phyloP scores from a whole-genome alignment of 2,329 filamentous ascomycete genomes.

The Triangularia verruculosa region DNA sequence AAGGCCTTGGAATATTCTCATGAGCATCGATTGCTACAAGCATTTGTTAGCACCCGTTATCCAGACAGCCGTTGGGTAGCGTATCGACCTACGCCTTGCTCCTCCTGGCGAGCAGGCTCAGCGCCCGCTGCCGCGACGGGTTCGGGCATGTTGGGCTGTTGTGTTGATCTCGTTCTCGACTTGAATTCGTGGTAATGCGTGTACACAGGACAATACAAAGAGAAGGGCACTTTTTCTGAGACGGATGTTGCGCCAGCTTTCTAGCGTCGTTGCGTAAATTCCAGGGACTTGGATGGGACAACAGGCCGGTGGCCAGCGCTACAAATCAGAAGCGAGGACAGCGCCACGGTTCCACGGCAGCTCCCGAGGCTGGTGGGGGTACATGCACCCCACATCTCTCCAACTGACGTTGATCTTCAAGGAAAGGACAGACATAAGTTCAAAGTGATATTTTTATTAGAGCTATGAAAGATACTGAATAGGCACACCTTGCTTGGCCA shows the following conservation, averaged over 20 bases:
- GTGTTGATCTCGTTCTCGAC: not conserved
- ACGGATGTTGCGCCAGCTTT: not conserved
- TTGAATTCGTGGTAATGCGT: not conserved
- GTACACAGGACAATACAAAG: not conserved
- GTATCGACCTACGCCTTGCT: constrained; percentile 32
- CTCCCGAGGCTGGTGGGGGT: not conserved
- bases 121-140: constrained; percentile 30
- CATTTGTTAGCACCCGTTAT: constrained; percentile 12
- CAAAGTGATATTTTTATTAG: not conserved
- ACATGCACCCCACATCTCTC: not conserved
- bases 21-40: constrained; percentile 38
- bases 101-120: constrained; percentile 32
- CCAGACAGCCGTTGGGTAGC: not conserved
- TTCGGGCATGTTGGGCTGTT: constrained; percentile 35
- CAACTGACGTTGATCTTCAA: not conserved
- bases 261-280: not conserved
- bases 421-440: not conserved
- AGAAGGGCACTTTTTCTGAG: not conserved
- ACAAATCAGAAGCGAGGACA: not conserved
- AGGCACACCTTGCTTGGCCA: not conserved
- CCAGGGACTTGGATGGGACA: not conserved
- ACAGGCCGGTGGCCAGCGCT: not conserved
- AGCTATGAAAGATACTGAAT: not conserved
- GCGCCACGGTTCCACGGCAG: constrained; percentile 3
- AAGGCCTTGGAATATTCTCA: constrained; percentile 50